These are phyloP conservation scores for Paracoccidioides lutzii DNA, from an alignment of 2,329 filamentous ascomycete species.

Conservation along the genomic window DNA sequence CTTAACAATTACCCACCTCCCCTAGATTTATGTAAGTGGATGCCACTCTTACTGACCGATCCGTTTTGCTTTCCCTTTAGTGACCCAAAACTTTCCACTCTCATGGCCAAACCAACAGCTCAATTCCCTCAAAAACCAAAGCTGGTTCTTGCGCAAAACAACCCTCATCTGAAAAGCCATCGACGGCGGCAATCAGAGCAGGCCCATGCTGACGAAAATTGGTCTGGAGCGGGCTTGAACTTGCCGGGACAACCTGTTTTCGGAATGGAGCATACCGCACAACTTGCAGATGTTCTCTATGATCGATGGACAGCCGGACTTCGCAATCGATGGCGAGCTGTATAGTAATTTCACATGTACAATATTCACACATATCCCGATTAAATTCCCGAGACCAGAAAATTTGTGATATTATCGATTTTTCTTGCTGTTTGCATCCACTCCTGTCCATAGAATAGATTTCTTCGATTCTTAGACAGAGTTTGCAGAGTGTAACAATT, in stretches of 20 bases:
- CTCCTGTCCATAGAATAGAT: neutral
- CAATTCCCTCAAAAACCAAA: conserved; percentile 44
- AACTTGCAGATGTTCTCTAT: conserved; percentile 83
- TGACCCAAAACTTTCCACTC: conserved; percentile 17
- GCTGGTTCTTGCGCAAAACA: conserved; percentile 64
- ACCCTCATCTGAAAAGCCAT: conserved; percentile 73
- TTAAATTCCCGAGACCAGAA: neutral
- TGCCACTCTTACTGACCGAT: neutral
- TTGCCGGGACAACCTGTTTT: conserved; percentile 47
- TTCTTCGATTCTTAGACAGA: neutral
- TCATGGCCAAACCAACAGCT: conserved; percentile 19
- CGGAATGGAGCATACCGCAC: conserved; percentile 85
- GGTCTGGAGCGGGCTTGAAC: conserved; percentile 22
- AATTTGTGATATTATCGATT: neutral
- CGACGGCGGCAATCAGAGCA: conserved; percentile 47
- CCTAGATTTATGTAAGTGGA: neutral
- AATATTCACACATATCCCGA: neutral
- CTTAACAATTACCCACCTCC: neutral
- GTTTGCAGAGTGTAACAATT: neutral
- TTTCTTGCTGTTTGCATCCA: neutral
- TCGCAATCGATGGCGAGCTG: conserved; percentile 51
- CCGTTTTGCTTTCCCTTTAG: conserved; percentile 8
- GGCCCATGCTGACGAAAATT: conserved; percentile 26
- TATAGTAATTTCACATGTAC: conserved; percentile 6
- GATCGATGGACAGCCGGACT: conserved; percentile 79